Percentiles rank a stretch among this genome's conserved stretches.
phyloP scores from a whole-genome alignment of 805 yeast genomes.

The Cephaloascus albidus region DNA sequence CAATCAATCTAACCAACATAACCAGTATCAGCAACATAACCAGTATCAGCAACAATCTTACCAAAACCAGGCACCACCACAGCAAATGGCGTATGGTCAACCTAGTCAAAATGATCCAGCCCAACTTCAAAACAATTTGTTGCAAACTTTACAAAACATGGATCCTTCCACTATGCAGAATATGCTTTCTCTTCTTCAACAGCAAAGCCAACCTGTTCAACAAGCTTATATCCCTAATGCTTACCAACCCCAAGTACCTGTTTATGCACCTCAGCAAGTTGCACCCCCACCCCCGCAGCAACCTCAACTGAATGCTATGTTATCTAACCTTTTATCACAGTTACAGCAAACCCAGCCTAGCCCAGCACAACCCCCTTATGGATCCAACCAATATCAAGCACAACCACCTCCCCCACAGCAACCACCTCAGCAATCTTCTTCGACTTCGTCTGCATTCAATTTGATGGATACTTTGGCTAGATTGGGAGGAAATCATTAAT shows the following conservation, averaged over 20 bases:
- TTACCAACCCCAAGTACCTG: background rate
- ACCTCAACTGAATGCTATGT: background rate
- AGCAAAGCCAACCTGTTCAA: background rate
- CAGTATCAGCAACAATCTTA: background rate
- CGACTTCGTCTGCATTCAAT: conserved; percentile 2
- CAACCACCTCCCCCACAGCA: conserved; percentile 3
- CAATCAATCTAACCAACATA: no score
- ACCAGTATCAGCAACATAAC: conserved; percentile 3
- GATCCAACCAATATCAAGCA: conserved; percentile 1
- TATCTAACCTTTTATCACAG: background rate
- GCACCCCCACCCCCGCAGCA: background rate
- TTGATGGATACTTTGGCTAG: conserved; percentile 1
- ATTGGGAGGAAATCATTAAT: background rate
- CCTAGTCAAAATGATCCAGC: background rate
- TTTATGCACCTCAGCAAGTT: background rate
- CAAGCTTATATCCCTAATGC: background rate
- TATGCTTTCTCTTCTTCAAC: background rate
- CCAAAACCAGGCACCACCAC: background rate
- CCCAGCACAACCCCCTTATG: background rate
- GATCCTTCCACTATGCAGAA: background rate
- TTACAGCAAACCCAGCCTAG: background rate
- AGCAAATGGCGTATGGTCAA: background rate
- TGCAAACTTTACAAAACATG: conserved; percentile 1
- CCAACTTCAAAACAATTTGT: background rate
- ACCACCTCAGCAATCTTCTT: conserved; percentile 1